Evolutionary conservation across 2,329 filamentous ascomycete species (phyloP).

Genomic region (Aspergillus sp.): DNA sequence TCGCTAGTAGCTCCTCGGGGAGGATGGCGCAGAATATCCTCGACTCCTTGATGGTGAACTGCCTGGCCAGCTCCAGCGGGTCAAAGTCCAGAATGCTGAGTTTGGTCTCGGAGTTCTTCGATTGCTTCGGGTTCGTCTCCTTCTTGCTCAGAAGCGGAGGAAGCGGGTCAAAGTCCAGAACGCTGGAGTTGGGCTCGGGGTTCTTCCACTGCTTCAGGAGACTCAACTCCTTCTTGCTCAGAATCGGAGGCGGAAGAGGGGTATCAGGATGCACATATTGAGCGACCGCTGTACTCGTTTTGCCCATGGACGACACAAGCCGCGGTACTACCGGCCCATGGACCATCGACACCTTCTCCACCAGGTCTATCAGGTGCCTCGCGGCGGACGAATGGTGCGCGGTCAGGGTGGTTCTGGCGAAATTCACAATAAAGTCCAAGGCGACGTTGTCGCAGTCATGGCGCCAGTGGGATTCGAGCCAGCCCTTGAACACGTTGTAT

Average conservation of each 20-base stretch:
- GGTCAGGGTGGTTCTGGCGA: constrained; percentile 65
- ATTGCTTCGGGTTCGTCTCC: constrained; percentile 63
- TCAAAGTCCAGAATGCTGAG: constrained; percentile 85
- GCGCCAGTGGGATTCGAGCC: constrained; percentile 94
- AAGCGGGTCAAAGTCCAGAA: constrained; percentile 86
- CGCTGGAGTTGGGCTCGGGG: constrained; percentile 59
- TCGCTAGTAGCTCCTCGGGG: constrained; percentile 81
- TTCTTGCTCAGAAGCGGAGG: constrained; percentile 62
- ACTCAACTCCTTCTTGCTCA: constrained; percentile 69
- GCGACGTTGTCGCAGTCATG: constrained; percentile 69
- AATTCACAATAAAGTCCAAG: constrained; percentile 64
- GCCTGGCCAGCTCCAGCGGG: constrained; percentile 77
- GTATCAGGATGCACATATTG: constrained; percentile 62
- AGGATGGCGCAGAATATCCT: constrained; percentile 83
- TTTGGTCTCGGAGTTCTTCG: constrained; percentile 60
- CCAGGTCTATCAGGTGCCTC: constrained; percentile 68
- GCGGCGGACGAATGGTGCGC: constrained; percentile 65
- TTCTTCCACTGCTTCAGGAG: constrained; percentile 65
- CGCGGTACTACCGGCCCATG: constrained; percentile 72
- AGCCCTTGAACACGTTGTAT: constrained; percentile 94
- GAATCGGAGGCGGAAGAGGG: constrained; percentile 57
- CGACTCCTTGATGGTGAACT: constrained; percentile 88
- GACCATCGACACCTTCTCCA: constrained; percentile 64
- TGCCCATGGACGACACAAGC: constrained; percentile 75
- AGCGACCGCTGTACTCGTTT: constrained; percentile 67